Percentiles rank a stretch among this genome's conserved stretches.
Conservation (phyloP, 352 stramenopile species). For the Phytophthora boehmeriae region DNA sequence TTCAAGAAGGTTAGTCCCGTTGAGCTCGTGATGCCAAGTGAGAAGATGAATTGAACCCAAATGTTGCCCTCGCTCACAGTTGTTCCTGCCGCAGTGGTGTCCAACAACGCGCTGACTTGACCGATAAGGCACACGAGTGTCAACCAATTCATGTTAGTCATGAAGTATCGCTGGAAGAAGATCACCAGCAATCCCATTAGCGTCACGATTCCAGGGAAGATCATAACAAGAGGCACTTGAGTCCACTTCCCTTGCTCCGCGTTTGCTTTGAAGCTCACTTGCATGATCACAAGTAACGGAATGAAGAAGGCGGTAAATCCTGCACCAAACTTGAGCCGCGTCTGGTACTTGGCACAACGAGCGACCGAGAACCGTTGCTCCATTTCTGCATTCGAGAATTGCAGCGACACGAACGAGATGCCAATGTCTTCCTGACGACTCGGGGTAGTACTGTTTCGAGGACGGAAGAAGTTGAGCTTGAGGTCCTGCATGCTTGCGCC, state of each 20-base stretch:
- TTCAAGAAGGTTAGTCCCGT: slow-evolving; percentile 80
- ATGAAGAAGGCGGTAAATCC: slow-evolving; percentile 86
- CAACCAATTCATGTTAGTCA: slow-evolving; percentile 53
- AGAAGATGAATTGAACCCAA: slow-evolving; percentile 90
- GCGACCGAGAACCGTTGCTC: slow-evolving; percentile 61
- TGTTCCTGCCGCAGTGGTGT: slow-evolving; percentile 76
- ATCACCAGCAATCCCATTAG: slow-evolving; percentile 76
- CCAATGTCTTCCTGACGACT: slow-evolving; percentile 80
- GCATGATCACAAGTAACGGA: slow-evolving; percentile 84
- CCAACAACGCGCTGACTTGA: slow-evolving; percentile 74
- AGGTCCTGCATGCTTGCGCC: slow-evolving; percentile 67
- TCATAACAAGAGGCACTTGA: slow-evolving; percentile 73
- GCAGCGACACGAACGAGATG: slow-evolving; percentile 75
- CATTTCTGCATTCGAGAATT: slow-evolving; percentile 73
- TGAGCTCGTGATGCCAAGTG: slow-evolving; percentile 80
- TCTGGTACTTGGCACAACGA: slow-evolving; percentile 72
- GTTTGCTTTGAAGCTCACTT: slow-evolving; percentile 82
- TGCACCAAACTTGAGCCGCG: slow-evolving; percentile 71
- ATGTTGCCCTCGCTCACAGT: slow-evolving; percentile 83
- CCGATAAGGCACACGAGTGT: slow-evolving; percentile 72
- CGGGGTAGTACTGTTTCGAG: slow-evolving; percentile 28
- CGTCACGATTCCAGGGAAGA: slow-evolving; percentile 82
- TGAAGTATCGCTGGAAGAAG: slow-evolving; percentile 67
- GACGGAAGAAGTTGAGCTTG: slow-evolving; percentile 77
- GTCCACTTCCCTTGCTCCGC: slow-evolving; percentile 72